These are phyloP conservation scores for Magnusiomyces ingens DNA, from an alignment of 1,139 yeast species.

Conservation along the genomic window DNA sequence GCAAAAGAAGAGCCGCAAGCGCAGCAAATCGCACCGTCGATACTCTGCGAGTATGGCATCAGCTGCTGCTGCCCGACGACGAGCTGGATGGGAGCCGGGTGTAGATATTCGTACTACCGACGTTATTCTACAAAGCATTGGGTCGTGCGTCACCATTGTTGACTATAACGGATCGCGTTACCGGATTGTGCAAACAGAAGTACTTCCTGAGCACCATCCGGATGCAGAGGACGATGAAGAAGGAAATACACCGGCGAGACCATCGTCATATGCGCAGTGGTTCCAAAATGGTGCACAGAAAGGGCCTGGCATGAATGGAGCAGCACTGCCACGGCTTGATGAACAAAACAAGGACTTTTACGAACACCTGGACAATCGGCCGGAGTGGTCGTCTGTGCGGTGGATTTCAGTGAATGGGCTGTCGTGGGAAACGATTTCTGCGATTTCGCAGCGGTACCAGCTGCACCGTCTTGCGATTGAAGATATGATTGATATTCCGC, in stretches of 20 bases:
- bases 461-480: slow-evolving; percentile 47
- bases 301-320: not conserved
- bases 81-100: slow-evolving; percentile 51
- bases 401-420: slow-evolving; percentile 52
- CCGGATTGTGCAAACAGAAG: slow-evolving; percentile 36
- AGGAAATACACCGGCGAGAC: not conserved
- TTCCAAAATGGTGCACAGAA: not conserved
- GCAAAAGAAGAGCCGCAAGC: slow-evolving; percentile 2
- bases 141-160: slow-evolving; percentile 43
- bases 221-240: slow-evolving; percentile 2
- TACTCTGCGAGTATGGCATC: slow-evolving; percentile 19
- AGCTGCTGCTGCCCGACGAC: slow-evolving; percentile 23
- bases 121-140: slow-evolving; percentile 43
- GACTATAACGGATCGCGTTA: slow-evolving; percentile 41
- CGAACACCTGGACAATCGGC: slow-evolving; percentile 30
- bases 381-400: slow-evolving; percentile 44
- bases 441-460: slow-evolving; percentile 36
- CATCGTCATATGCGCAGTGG: not conserved
- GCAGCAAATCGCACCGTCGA: slow-evolving; percentile 15
- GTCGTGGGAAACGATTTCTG: slow-evolving; percentile 47
- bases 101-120: slow-evolving; percentile 43
- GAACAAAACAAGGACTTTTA: slow-evolving; percentile 19
- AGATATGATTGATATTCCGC: slow-evolving; percentile 54
- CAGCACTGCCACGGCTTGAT: not conserved
- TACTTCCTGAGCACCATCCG: slow-evolving; percentile 16